Conservation (phyloP, 2,329 filamentous ascomycete genomes). For the Ambrosiella xylebori region DNA sequence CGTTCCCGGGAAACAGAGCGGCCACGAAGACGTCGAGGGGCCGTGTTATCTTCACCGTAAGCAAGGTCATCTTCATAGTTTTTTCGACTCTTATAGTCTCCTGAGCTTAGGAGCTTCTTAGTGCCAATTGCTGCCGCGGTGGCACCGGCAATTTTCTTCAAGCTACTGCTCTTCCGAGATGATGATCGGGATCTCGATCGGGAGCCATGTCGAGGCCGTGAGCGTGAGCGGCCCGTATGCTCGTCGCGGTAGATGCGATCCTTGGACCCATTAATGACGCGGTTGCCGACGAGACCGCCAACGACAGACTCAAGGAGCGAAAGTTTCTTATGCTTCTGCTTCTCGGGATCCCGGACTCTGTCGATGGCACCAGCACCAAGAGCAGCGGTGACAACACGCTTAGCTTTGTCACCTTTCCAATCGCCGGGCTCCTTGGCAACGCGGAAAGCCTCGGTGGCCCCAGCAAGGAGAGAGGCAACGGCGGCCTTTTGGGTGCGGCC, state of each 20-base stretch:
- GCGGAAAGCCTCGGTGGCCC: constrained; percentile 81
- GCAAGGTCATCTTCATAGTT: constrained; percentile 10
- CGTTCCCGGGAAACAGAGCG: constrained; percentile 22
- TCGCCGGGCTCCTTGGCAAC: constrained; percentile 74
- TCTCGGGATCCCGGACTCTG: constrained; percentile 50
- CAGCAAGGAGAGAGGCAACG: constrained; percentile 77
- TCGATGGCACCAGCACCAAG: constrained; percentile 75
- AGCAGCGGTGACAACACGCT: constrained; percentile 77
- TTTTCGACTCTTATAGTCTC: constrained; percentile 14
- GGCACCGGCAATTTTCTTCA: constrained; percentile 35
- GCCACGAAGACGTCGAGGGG: constrained; percentile 27
- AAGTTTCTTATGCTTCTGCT: constrained; percentile 67
- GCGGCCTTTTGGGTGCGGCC: constrained; percentile 51
- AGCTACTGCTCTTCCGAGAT: constrained; percentile 18
- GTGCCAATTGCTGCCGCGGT: constrained; percentile 44
- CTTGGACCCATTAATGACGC: constrained; percentile 64
- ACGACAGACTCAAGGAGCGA: constrained; percentile 76
- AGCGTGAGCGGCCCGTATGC: constrained; percentile 46
- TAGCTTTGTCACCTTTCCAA: constrained; percentile 84
- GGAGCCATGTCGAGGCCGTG: constrained; percentile 48
- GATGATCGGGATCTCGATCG: constrained; percentile 21
- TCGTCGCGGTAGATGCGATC: constrained; percentile 46
- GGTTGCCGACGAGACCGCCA: constrained; percentile 73
- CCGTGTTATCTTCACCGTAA: constrained; percentile 25
- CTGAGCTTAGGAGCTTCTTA: constrained; percentile 36